phyloP scores from a whole-genome alignment of 1,284 basidiomycete species.

The Stygiomarasmius scandens region DNA sequence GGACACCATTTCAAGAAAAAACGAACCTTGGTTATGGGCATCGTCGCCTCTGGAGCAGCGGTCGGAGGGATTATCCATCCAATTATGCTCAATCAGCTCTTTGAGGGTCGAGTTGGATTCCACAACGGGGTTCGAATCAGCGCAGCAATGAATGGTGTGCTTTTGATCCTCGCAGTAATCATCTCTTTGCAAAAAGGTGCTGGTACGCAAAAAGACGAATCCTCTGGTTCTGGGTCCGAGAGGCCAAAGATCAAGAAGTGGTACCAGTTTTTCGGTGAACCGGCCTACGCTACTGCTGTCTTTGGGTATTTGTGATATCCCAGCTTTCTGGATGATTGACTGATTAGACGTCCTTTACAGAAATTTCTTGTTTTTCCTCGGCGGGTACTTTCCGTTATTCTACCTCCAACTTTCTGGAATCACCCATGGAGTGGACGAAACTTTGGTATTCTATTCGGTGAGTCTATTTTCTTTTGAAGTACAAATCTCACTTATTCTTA shows the following conservation, averaged over 20 bases:
- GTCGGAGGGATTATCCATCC: conserved; percentile 54
- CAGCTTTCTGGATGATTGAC: too few relatives aligned
- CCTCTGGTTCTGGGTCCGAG: neutral
- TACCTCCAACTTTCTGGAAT: neutral
- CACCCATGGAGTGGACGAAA: neutral
- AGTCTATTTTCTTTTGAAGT: neutral
- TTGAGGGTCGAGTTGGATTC: neutral
- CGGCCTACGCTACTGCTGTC: neutral
- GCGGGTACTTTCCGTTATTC: neutral
- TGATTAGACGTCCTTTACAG: neutral
- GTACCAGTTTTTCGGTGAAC: neutral
- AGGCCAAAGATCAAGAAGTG: neutral
- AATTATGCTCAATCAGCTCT: conserved; percentile 49
- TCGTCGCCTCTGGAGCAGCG: conserved; percentile 35
- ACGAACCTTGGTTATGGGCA: neutral
- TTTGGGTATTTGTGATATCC: neutral
- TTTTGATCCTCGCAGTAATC: neutral
- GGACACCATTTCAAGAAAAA: conserved; percentile 4
- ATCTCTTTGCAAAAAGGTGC: neutral
- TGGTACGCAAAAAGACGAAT: neutral
- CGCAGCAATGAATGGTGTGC: neutral
- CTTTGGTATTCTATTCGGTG: neutral
- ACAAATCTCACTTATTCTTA: neutral
- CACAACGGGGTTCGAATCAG: neutral
- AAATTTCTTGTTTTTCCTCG: neutral